A percentile compares a stretch with the other conserved stretches of the same genome.
Evolutionary conservation across 2,329 filamentous ascomycete species (phyloP).

Genomic region (Thelonectria discophora): DNA sequence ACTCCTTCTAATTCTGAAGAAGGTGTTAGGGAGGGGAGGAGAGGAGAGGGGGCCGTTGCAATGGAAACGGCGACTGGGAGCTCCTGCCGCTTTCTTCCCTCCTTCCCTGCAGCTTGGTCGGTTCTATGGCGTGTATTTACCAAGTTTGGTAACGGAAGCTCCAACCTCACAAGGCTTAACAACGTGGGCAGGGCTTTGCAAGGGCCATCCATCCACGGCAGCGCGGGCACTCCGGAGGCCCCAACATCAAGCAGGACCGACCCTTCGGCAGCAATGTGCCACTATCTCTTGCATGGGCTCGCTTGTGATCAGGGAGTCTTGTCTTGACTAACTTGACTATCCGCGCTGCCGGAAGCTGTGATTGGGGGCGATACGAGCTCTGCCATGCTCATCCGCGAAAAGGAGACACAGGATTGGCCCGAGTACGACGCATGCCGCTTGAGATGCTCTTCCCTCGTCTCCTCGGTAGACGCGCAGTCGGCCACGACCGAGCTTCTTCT

Average conservation of each 20-base stretch:
- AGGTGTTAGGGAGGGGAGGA: too few species aligned
- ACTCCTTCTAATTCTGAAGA: background rate
- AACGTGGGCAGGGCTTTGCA: slow-evolving; percentile 7
- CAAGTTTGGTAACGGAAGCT: background rate
- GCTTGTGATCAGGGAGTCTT: background rate
- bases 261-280: slow-evolving; percentile 1
- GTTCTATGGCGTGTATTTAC: background rate
- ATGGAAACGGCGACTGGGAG: slow-evolving; percentile 6
- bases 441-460: background rate
- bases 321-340: slow-evolving; percentile 4
- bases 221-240: slow-evolving; percentile 26
- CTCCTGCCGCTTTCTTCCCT: slow-evolving; percentile 1
- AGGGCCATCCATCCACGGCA: slow-evolving; percentile 7
- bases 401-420: slow-evolving; percentile 8
- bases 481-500: slow-evolving; percentile 18
- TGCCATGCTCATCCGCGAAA: slow-evolving; percentile 14
- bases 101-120: slow-evolving; percentile 9
- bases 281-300: slow-evolving; percentile 8
- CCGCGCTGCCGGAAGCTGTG: background rate
- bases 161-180: slow-evolving; percentile 17
- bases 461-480: slow-evolving; percentile 16
- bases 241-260: slow-evolving; percentile 23
- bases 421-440: slow-evolving; percentile 5
- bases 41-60: too few species aligned
- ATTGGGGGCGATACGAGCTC: slow-evolving; percentile 10